These are phyloP conservation scores for Malania oleifera DNA, from an alignment of 164 flowering plant genomes.

Conservation along the genomic window DNA sequence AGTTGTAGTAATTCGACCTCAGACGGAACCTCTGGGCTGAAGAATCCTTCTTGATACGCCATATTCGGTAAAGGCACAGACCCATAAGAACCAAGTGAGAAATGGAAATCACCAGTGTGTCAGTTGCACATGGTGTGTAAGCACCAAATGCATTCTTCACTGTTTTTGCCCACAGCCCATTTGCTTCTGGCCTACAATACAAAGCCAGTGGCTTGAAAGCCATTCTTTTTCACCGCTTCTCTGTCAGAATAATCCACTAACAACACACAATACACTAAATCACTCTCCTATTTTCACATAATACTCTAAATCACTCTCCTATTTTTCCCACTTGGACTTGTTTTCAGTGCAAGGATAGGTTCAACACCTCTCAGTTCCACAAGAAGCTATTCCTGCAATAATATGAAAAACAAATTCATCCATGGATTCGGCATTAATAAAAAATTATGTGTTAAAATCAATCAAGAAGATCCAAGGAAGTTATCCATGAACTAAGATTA, in stretches of 20 bases:
- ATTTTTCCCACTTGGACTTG: background rate
- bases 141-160: slow-evolving; percentile 83
- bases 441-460: too few relatives aligned
- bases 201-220: slow-evolving; percentile 65
- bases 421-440: too few relatives aligned
- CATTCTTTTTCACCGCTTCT: slow-evolving; percentile 38
- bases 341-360: background rate
- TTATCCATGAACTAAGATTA: too few relatives aligned
- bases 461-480: too few relatives aligned
- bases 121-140: slow-evolving; percentile 83
- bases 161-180: slow-evolving; percentile 71
- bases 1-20: slow-evolving; percentile 64
- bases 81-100: slow-evolving; percentile 71
- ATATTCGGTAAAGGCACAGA: slow-evolving; percentile 65
- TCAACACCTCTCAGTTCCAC: too few relatives aligned
- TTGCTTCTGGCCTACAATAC: slow-evolving; percentile 77
- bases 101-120: slow-evolving; percentile 53
- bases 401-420: too few relatives aligned
- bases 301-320: background rate
- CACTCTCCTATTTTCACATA: background rate
- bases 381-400: too few relatives aligned
- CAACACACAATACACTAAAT: slow-evolving; percentile 1
- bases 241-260: background rate
- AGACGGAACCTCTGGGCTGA: slow-evolving; percentile 55
- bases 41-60: slow-evolving; percentile 54